These are phyloP conservation scores for Phialophora tarda DNA, from an alignment of 2,329 filamentous ascomycete genomes.

Conservation along the genomic window DNA sequence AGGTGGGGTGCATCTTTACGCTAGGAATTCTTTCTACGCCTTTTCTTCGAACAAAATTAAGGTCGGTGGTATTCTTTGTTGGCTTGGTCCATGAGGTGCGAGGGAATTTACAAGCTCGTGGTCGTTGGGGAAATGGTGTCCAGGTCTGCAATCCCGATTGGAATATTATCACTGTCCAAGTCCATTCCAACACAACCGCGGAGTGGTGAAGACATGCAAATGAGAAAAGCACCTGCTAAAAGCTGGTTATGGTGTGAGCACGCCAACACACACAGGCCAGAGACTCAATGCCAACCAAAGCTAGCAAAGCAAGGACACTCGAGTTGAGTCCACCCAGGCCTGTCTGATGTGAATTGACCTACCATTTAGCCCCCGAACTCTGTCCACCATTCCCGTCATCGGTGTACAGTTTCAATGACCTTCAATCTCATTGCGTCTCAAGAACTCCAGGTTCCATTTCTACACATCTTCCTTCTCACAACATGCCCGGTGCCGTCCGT, in stretches of 20 bases:
- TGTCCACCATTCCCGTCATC: neutral
- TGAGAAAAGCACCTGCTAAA: neutral
- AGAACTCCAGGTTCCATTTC: neutral
- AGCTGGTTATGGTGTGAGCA: neutral
- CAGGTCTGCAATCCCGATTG: neutral
- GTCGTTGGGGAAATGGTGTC: neutral
- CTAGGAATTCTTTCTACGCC: neutral
- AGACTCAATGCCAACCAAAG: neutral
- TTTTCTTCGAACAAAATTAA: neutral
- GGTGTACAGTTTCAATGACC: neutral
- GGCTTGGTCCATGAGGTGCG: neutral
- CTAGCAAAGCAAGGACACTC: neutral
- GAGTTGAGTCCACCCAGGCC: neutral
- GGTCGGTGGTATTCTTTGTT: neutral
- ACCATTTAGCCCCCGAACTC: neutral
- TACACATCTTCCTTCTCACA: neutral
- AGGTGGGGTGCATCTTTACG: slow-evolving; percentile 6
- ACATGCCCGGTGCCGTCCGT: neutral
- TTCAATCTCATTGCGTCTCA: neutral
- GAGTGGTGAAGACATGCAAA: neutral
- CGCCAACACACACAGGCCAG: neutral
- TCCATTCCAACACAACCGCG: neutral
- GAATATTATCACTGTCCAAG: neutral
- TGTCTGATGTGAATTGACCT: neutral
- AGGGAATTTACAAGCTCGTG: neutral